Conservation (phyloP, 352 stramenopile genomes). For the Saprolegnia diclina region DNA sequence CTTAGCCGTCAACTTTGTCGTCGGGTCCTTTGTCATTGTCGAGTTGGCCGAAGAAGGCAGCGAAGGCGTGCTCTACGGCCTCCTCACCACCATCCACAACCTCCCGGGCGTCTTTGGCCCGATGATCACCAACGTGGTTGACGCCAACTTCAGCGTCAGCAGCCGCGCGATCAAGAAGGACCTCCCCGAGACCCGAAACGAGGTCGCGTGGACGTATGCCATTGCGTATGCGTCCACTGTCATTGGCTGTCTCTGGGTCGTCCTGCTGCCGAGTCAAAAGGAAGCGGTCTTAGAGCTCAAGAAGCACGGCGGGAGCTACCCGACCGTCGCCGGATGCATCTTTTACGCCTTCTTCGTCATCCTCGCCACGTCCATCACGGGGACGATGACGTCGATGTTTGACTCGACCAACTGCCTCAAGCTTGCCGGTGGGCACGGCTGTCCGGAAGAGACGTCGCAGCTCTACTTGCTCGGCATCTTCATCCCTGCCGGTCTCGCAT, state of each 20-base stretch:
- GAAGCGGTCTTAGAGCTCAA: slow-evolving; percentile 7
- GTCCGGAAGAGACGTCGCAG: too few species aligned
- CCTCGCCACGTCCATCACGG: slow-evolving; percentile 33
- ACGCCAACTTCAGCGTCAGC: not conserved
- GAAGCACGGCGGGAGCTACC: slow-evolving; percentile 6
- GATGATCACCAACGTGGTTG: slow-evolving; percentile 12
- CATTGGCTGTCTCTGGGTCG: slow-evolving; percentile 12
- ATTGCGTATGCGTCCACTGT: slow-evolving; percentile 13
- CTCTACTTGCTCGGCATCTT: too few species aligned
- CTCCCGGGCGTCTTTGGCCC: slow-evolving; percentile 14
- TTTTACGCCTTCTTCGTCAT: slow-evolving; percentile 21
- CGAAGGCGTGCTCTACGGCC: slow-evolving; percentile 23
- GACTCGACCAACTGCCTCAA: slow-evolving; percentile 33
- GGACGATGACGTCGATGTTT: slow-evolving; percentile 41
- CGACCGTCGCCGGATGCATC: not conserved
- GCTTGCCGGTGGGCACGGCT: slow-evolving; percentile 36
- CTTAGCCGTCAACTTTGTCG: slow-evolving; percentile 41
- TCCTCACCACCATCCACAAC: slow-evolving; percentile 23
- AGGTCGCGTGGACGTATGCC: slow-evolving; percentile 28
- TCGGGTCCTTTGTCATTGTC: slow-evolving; percentile 44
- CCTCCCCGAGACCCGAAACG: slow-evolving; percentile 30
- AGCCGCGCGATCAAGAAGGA: not conserved
- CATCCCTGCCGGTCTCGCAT: too few species aligned
- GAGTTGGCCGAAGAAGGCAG: slow-evolving; percentile 43
- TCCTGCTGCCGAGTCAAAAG: slow-evolving; percentile 10